A percentile compares a stretch with the other conserved stretches of the same genome.
Evolutionary conservation across 2,329 filamentous ascomycete genomes (phyloP).

Genomic region (Biscogniauxia marginata): DNA sequence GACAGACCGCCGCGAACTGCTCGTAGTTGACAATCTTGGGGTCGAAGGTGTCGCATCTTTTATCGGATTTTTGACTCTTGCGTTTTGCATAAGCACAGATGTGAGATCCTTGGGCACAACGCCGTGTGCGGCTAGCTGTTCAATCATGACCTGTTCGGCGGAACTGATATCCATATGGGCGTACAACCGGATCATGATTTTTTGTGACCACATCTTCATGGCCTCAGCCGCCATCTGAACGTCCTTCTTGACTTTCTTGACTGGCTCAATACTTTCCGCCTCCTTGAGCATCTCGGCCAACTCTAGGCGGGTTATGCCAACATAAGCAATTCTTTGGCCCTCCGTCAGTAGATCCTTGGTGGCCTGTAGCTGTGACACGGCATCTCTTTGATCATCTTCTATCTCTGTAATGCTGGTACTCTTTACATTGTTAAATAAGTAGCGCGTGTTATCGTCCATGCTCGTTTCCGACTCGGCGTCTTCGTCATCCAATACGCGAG

Average conservation of each 20-base stretch:
- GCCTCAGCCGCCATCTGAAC: slow-evolving; percentile 69
- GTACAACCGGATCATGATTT: slow-evolving; percentile 96
- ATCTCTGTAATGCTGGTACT: slow-evolving; percentile 60
- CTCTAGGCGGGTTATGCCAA: slow-evolving; percentile 81
- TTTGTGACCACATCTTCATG: slow-evolving; percentile 94
- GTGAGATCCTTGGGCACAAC: slow-evolving; percentile 83
- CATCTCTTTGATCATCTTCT: slow-evolving; percentile 82
- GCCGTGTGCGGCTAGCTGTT: slow-evolving; percentile 90
- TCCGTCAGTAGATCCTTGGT: slow-evolving; percentile 95
- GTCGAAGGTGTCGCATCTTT: slow-evolving; percentile 40
- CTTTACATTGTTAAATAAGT: slow-evolving; percentile 71
- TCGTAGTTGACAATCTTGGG: slow-evolving; percentile 22
- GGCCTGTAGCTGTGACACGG: slow-evolving; percentile 86
- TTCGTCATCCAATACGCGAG: slow-evolving; percentile 89
- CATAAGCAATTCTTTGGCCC: slow-evolving; percentile 93
- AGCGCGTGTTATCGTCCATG: slow-evolving; percentile 95
- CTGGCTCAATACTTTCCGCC: slow-evolving; percentile 57
- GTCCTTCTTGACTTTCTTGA: slow-evolving; percentile 69
- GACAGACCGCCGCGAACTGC: slow-evolving; percentile 29
- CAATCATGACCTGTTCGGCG: slow-evolving; percentile 96
- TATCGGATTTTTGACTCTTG: slow-evolving; percentile 90
- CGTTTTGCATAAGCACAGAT: slow-evolving; percentile 84
- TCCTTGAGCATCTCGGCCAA: slow-evolving; percentile 76
- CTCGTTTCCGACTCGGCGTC: slow-evolving; percentile 92
- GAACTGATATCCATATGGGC: slow-evolving; percentile 93